Evolutionary conservation across 768 basidiomycete genomes (phyloP).

Genomic region (Amanita jacksonii): DNA sequence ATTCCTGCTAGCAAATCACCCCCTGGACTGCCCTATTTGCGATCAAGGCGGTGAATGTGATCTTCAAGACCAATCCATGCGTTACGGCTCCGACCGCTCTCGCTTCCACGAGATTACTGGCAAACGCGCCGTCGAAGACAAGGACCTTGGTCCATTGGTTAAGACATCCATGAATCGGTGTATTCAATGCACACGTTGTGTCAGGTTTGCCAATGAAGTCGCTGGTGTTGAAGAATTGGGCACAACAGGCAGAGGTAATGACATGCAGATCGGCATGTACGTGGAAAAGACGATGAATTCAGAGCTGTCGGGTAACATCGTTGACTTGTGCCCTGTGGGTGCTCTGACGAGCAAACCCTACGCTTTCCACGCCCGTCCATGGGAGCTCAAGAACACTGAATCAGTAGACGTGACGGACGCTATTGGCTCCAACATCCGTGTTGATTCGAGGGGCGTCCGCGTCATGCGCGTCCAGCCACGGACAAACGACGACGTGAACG

Average conservation of each 20-base stretch:
- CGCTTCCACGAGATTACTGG: slow-evolving; percentile 98
- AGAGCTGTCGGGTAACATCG: slow-evolving; percentile 92
- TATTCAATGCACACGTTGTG: slow-evolving; percentile 98
- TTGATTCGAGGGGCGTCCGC: slow-evolving; percentile 90
- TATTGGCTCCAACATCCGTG: slow-evolving; percentile 90
- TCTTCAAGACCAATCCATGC: slow-evolving; percentile 98
- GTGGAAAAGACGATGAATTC: slow-evolving; percentile 97
- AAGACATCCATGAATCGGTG: slow-evolving; percentile 99
- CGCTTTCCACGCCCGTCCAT: slow-evolving; percentile 93
- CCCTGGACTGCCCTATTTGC: slow-evolving; percentile 96
- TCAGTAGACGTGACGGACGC: slow-evolving; percentile 94
- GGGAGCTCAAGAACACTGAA: slow-evolving; percentile 99
- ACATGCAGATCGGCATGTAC: slow-evolving; percentile 97
- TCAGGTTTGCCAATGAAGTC: slow-evolving; percentile 98
- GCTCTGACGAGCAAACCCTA: slow-evolving; percentile 98
- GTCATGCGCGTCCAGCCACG: slow-evolving; percentile 97
- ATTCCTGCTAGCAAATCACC: slow-evolving; percentile 94
- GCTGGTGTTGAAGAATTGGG: slow-evolving; percentile 97
- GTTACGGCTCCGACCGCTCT: slow-evolving; percentile 94
- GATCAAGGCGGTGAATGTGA: slow-evolving; percentile 99
- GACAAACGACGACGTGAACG: slow-evolving; percentile 96
- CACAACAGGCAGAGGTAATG: slow-evolving; percentile 94
- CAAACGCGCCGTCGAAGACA: slow-evolving; percentile 97
- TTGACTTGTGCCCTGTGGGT: slow-evolving; percentile 97
- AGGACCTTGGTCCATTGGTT: slow-evolving; percentile 94